A percentile compares a stretch with the other conserved stretches of the same genome.
Conservation (phyloP, 2,329 filamentous ascomycete genomes). For the Keithomyces neogunnii region DNA sequence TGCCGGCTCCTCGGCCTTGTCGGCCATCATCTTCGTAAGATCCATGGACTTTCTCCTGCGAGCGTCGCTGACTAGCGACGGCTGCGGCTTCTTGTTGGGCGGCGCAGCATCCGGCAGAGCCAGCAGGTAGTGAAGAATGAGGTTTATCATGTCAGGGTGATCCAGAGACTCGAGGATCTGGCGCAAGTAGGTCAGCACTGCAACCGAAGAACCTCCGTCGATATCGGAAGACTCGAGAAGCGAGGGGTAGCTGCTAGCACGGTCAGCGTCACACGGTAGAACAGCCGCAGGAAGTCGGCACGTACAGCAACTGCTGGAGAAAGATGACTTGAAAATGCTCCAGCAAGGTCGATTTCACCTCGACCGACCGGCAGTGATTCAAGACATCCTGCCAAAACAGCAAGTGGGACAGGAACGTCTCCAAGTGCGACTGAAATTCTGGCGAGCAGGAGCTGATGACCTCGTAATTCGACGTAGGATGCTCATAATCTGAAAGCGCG, state of each 20-base stretch:
- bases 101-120: constrained; percentile 58
- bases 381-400: constrained; percentile 98
- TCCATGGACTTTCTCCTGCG: constrained; percentile 86
- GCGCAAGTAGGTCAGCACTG: constrained; percentile 86
- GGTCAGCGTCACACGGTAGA: too few relatives aligned
- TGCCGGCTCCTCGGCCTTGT: constrained; percentile 61
- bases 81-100: constrained; percentile 25
- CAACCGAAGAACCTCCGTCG: constrained; percentile 92
- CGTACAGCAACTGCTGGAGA: constrained; percentile 82
- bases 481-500: constrained; percentile 79
- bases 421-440: constrained; percentile 76
- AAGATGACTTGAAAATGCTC: constrained; percentile 98
- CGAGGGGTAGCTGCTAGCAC: constrained; percentile 68
- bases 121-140: constrained; percentile 86
- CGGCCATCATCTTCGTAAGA: constrained; percentile 68
- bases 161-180: constrained; percentile 86
- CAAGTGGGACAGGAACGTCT: constrained; percentile 89
- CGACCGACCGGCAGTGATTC: constrained; percentile 85
- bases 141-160: constrained; percentile 87
- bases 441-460: constrained; percentile 66
- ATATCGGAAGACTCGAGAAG: constrained; percentile 94
- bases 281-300: constrained; percentile 5
- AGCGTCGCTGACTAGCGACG: constrained; percentile 54
- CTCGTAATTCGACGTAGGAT: constrained; percentile 59
- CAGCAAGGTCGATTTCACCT: constrained; percentile 85